Percentiles rank a stretch among this genome's conserved stretches.
These are phyloP conservation scores for Monascus ruber DNA, from an alignment of 2,329 filamentous ascomycete species.

Conservation along the genomic window DNA sequence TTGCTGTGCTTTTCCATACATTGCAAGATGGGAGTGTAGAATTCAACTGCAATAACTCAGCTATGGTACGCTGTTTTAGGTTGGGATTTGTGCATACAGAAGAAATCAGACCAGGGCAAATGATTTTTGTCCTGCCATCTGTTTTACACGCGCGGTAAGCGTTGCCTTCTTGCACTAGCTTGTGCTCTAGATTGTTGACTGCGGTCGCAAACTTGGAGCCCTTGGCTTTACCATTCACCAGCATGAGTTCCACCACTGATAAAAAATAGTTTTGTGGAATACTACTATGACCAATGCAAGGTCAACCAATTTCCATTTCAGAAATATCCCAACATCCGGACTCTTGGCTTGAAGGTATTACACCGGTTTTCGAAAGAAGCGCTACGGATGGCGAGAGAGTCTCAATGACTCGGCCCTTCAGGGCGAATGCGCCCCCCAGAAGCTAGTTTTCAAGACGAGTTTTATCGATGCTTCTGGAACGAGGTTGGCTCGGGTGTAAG, in stretches of 20 bases:
- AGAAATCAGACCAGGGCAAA: neutral
- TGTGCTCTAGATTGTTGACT: too few species aligned
- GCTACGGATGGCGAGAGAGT: neutral
- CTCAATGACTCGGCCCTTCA: neutral
- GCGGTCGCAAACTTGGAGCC: too few species aligned
- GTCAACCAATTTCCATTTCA: constrained; percentile 4
- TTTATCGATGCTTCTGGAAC: constrained; percentile 2
- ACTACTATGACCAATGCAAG: constrained; percentile 1
- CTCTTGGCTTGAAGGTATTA: constrained; percentile 2
- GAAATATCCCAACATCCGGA: constrained; percentile 2
- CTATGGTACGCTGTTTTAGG: neutral
- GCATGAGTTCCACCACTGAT: neutral
- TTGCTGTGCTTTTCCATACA: neutral
- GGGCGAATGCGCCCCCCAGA: constrained; percentile 2
- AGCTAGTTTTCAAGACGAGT: constrained; percentile 7
- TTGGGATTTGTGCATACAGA: neutral
- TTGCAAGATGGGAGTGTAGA: neutral
- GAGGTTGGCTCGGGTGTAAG: neutral
- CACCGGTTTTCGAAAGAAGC: constrained; percentile 1
- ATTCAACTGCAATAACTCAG: neutral
- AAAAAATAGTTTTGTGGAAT: constrained; percentile 4
- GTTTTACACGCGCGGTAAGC: neutral
- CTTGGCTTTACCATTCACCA: too few species aligned
- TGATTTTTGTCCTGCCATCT: neutral
- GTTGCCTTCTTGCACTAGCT: neutral